Base-by-base conservation (phyloP, 148 eudicot species). In the Amaranthus hypochondriacus region DNA sequence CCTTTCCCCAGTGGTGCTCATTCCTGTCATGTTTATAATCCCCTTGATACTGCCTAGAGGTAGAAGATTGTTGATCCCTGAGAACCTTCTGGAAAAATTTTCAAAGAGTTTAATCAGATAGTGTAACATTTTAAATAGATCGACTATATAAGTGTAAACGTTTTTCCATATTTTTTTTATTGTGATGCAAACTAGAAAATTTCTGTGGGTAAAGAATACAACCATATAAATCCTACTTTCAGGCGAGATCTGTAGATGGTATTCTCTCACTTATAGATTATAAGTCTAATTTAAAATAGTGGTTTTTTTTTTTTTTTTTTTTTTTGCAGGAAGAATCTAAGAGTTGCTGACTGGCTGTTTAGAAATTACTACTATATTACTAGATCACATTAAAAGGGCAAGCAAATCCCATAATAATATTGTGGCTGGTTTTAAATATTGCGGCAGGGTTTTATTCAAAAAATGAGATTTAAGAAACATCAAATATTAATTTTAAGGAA, bases 1-100 rank as follows among this genome's bases (percentile, higher is more conserved):
- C 76, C 82, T 81, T 56, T 83, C 86, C 86, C 56, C 72, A 75
- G 43, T 79, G 77, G 54, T 80, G 78, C 72, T 85, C 87, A 46
- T 72, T 83, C 72, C 88, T 75, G 62, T 85, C 81, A 69, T 79
- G 54, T 48, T 70, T 47, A 72, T 71, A 73, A 57, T 80, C 85
- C 50, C 81, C 90, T 73, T 68, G 81, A 61, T 81, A 73, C 68
- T 81, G 81, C 78, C 87, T 84, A n/a, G 78, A 48, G 67, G 56
- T 76, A 55, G 80, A 71, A 61, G 70, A 54, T 65, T 76, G 83
- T 66, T 77, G 71, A 48, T 86, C 91, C 77, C 78, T 75, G n/a
- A 72, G 18, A 52, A 57, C 68, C 76, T 85, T 81, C 85, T 81
- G 81, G 21, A 68, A 11, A 39, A 72, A 61, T 48, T 60, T 54